Conservation (phyloP, 352 stramenopile genomes). For the Phytophthora uliginosa region DNA sequence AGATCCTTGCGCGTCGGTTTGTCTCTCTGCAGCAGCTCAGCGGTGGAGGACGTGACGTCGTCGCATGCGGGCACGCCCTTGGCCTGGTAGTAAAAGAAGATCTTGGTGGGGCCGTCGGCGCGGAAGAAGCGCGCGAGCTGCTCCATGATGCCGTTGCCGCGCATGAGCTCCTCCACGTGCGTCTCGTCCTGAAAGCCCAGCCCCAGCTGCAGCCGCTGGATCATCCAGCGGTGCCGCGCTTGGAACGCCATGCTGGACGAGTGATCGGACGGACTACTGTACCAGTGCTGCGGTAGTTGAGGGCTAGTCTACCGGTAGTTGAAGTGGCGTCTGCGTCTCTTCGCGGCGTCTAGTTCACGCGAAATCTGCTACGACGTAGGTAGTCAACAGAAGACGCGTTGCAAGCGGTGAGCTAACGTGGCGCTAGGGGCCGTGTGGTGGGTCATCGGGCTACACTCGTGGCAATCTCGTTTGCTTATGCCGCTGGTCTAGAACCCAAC, state of each 20-base stretch:
- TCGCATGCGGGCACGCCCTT: conserved; percentile 25
- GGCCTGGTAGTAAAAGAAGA: conserved; percentile 87
- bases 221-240: conserved; percentile 86
- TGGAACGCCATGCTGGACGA: conserved; percentile 78
- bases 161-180: conserved; percentile 85
- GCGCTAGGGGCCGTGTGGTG: background rate
- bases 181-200: conserved; percentile 81
- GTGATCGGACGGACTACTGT: background rate
- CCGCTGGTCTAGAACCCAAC: background rate
- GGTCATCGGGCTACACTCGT: background rate
- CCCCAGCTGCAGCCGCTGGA: conserved; percentile 80
- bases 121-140: conserved; percentile 80
- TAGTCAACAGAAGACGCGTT: conserved; percentile 6
- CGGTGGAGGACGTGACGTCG: conserved; percentile 15
- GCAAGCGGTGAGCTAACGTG: conserved; percentile 18
- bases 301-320: too few species aligned
- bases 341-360: background rate
- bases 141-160: conserved; percentile 86
- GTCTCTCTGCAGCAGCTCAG: conserved; percentile 15
- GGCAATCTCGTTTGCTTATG: background rate
- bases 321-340: background rate
- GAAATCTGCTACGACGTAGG: too few species aligned
- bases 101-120: conserved; percentile 66
- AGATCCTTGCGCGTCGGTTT: conserved; percentile 55
- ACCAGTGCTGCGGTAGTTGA: background rate